Evolutionary conservation across 2,329 filamentous ascomycete species (phyloP).

Genomic region (Dissoconium aciculare): DNA sequence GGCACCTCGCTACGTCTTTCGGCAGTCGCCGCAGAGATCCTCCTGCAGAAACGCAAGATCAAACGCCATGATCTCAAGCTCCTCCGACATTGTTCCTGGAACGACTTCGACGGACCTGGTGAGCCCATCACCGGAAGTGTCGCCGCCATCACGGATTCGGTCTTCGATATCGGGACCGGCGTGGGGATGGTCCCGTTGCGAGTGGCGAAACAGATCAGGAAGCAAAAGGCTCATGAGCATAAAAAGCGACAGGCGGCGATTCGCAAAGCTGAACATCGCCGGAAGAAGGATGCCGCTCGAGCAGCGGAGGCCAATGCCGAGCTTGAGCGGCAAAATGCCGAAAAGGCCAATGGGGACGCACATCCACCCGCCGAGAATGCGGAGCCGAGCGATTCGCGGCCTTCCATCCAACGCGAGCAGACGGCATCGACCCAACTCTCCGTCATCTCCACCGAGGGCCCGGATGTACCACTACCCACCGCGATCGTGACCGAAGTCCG

Average conservation of each 20-base stretch:
- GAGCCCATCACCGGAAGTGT: slow-evolving; percentile 55
- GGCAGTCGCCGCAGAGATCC: slow-evolving; percentile 48
- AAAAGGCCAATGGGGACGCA: slow-evolving; percentile 1
- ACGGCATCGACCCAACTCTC: slow-evolving; percentile 18
- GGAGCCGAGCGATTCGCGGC: slow-evolving; percentile 7
- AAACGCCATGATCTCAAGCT: slow-evolving; percentile 50
- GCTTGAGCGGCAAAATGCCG: too few species aligned
- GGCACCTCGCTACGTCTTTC: slow-evolving; percentile 45
- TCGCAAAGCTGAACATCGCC: slow-evolving; percentile 13
- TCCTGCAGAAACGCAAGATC: slow-evolving; percentile 46
- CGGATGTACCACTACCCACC: slow-evolving; percentile 15
- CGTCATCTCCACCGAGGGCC: slow-evolving; percentile 16
- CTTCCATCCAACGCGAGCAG: slow-evolving; percentile 9
- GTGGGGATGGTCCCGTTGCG: slow-evolving; percentile 49
- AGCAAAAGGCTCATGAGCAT: slow-evolving; percentile 37
- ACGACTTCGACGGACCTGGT: slow-evolving; percentile 61
- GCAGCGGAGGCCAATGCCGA: background rate
- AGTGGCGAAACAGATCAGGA: slow-evolving; percentile 43
- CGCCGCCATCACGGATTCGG: slow-evolving; percentile 44
- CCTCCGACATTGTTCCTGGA: slow-evolving; percentile 55
- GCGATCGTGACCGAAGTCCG: slow-evolving; percentile 45
- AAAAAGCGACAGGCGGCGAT: slow-evolving; percentile 29
- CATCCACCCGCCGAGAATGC: background rate
- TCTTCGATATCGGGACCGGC: slow-evolving; percentile 46
- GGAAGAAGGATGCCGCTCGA: slow-evolving; percentile 8